Percentiles rank a stretch among this genome's conserved stretches.
phyloP scores from a whole-genome alignment of 2,329 filamentous ascomycete genomes.

The Colletotrichum viniferum region DNA sequence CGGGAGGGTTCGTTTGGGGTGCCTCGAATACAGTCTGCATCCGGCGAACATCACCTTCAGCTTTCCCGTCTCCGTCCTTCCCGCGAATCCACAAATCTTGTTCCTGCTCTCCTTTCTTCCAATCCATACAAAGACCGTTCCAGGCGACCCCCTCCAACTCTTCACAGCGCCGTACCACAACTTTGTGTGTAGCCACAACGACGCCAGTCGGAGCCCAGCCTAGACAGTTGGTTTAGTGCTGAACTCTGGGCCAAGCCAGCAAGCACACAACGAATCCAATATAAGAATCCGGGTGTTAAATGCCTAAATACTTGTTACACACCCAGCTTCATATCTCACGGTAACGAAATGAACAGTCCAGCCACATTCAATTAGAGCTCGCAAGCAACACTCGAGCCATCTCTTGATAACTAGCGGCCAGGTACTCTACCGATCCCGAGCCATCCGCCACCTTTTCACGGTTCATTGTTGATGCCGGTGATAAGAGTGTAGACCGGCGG shows the following conservation, averaged over 20 bases:
- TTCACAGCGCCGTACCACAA: background rate
- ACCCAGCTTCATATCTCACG: background rate
- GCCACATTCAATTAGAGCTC: background rate
- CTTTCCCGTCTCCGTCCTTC: conserved; percentile 8
- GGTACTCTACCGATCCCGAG: background rate
- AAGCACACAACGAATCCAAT: background rate
- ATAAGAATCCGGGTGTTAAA: background rate
- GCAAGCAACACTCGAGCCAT: background rate
- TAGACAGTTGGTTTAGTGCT: background rate
- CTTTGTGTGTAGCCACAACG: background rate
- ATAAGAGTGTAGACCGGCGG: background rate
- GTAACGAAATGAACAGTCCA: background rate
- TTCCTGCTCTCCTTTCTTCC: background rate
- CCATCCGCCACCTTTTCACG: background rate
- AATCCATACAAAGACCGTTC: background rate
- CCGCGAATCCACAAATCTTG: background rate
- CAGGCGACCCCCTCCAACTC: background rate
- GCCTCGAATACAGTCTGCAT: conserved; percentile 16
- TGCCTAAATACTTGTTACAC: background rate
- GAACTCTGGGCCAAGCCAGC: background rate
- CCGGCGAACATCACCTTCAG: conserved; percentile 11
- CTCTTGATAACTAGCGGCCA: background rate
- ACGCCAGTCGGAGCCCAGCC: background rate
- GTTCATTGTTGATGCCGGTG: background rate
- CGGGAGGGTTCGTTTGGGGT: background rate